phyloP scores from a whole-genome alignment of 176 grass and related monocot species.

The Zoysia japonica region DNA sequence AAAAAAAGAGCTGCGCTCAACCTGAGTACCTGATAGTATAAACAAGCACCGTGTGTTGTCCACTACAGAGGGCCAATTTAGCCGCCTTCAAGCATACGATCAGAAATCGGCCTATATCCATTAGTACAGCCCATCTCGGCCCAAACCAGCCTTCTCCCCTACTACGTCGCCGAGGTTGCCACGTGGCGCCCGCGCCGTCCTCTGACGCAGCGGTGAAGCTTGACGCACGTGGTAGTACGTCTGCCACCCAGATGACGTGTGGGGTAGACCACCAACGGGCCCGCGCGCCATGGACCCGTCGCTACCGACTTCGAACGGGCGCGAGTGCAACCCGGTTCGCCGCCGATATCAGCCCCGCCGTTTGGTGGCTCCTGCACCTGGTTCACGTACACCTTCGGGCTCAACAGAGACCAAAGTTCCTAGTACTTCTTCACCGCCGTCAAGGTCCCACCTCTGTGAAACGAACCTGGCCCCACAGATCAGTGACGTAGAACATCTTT shows the following conservation, averaged over 20 bases:
- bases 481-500: fast-evolving
- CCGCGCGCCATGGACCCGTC: background rate
- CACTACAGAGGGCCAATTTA: no score
- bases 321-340: constrained; percentile 43
- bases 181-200: constrained; percentile 4
- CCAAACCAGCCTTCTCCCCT: no score
- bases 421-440: background rate
- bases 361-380: background rate
- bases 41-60: no score
- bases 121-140: no score
- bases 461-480: fast-evolving
- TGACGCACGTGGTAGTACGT: background rate
- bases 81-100: no score
- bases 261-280: fast-evolving
- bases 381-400: background rate
- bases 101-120: background rate
- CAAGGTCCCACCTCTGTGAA: fast-evolving
- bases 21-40: no score
- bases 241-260: background rate
- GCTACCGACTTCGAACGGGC: constrained; percentile 12
- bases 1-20: no score
- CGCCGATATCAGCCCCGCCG: constrained; percentile 29
- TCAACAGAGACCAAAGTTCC: no score
- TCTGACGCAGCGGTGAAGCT: background rate
- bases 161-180: constrained; percentile 17